Percentiles rank a stretch among this genome's conserved stretches.
phyloP scores from a whole-genome alignment of 2,329 filamentous ascomycete species.

The Hymenoscyphus repandus region DNA sequence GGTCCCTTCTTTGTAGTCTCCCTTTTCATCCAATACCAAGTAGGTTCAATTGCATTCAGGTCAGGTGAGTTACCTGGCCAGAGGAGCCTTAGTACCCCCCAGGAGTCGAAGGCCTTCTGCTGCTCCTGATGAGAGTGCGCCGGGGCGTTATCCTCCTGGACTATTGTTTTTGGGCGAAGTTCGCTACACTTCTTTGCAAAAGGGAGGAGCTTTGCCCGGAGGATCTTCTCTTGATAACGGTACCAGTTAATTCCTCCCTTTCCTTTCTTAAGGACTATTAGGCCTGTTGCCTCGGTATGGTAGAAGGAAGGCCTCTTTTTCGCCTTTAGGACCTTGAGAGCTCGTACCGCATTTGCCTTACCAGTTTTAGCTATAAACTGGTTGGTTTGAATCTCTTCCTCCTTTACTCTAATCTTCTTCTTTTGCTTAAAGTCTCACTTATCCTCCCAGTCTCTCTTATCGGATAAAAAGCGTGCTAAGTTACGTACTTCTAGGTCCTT shows the following conservation, averaged over 20 bases:
- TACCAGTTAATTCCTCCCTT: conserved; percentile 3
- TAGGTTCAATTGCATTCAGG: conserved; percentile 22
- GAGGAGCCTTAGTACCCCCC: neutral
- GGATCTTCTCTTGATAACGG: conserved; percentile 4
- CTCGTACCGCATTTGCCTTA: too few species aligned
- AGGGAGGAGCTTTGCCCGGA: neutral
- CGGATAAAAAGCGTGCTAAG: neutral
- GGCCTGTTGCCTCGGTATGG: neutral
- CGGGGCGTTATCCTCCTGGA: conserved; percentile 1
- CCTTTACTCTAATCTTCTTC: neutral
- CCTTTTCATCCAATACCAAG: conserved; percentile 21
- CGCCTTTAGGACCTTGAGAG: too few species aligned
- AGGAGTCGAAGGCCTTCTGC: neutral
- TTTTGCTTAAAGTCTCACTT: neutral
- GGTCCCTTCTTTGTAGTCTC: conserved; percentile 13
- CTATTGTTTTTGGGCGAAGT: neutral
- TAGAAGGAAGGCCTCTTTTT: too few species aligned
- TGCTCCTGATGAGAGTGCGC: neutral
- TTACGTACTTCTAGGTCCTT: conserved; percentile 1
- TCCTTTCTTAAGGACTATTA: neutral
- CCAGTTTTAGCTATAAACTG: too few species aligned
- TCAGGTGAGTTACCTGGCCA: conserved; percentile 27
- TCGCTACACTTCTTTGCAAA: neutral
- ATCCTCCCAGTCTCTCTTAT: neutral
- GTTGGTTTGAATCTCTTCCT: neutral